These are phyloP conservation scores for Fomitopsis palustris DNA, from an alignment of 1,284 basidiomycete genomes.

Conservation along the genomic window DNA sequence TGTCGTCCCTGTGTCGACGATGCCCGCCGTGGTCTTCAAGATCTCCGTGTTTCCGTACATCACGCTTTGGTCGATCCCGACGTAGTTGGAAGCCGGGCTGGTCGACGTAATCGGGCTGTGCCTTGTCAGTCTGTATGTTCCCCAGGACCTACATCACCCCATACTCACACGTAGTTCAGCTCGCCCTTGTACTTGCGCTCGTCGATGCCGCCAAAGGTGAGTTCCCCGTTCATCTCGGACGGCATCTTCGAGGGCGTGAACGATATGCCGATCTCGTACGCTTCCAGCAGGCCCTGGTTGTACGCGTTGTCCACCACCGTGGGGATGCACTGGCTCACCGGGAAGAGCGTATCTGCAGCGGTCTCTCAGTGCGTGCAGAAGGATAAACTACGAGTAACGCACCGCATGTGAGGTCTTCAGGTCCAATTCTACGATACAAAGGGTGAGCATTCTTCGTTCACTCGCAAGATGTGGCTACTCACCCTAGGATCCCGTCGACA, in stretches of 20 bases:
- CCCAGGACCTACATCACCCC: not conserved
- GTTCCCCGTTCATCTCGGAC: slow-evolving; percentile 23
- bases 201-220: slow-evolving; percentile 46
- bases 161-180: slow-evolving; percentile 41
- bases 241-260: slow-evolving; percentile 37
- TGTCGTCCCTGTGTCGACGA: slow-evolving; percentile 30
- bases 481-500: slow-evolving; percentile 48
- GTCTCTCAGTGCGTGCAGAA: not conserved
- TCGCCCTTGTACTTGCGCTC: slow-evolving; percentile 42
- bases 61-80: slow-evolving; percentile 24
- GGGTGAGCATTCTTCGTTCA: not conserved
- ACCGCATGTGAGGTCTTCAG: slow-evolving; percentile 38
- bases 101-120: slow-evolving; percentile 30
- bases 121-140: slow-evolving; percentile 33
- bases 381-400: not conserved
- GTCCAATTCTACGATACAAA: slow-evolving; percentile 37
- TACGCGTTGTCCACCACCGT: slow-evolving; percentile 45
- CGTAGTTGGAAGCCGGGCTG: slow-evolving; percentile 32
- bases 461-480: not conserved
- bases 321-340: slow-evolving; percentile 31
- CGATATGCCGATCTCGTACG: slow-evolving; percentile 42
- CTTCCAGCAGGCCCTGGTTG: slow-evolving; percentile 17
- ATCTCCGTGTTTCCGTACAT: slow-evolving; percentile 22
- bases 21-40: slow-evolving; percentile 20
- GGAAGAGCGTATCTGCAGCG: slow-evolving; percentile 27